Percentiles rank a stretch among this genome's conserved stretches.
phyloP scores from a whole-genome alignment of 768 basidiomycete genomes.

The Paxillus ammoniavirescens region DNA sequence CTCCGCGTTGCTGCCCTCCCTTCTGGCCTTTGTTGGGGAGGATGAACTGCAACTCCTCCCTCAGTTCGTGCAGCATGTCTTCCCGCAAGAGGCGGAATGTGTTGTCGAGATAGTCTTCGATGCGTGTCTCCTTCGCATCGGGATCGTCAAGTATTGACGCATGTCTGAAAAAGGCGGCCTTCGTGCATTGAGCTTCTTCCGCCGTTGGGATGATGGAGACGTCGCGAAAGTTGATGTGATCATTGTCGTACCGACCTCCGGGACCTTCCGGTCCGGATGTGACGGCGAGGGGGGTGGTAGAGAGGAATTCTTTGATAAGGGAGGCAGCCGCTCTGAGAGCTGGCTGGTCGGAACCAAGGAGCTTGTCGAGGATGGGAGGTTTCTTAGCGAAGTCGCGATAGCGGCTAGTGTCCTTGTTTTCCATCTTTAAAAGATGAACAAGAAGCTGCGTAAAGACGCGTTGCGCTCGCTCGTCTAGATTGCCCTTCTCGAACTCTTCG shows the following conservation, averaged over 20 bases:
- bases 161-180: constrained; percentile 49
- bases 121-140: constrained; percentile 33
- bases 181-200: constrained; percentile 48
- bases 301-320: constrained; percentile 40
- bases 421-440: constrained; percentile 42
- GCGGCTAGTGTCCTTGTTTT: constrained; percentile 29
- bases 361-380: constrained; percentile 24
- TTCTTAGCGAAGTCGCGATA: constrained; percentile 41
- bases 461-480: constrained; percentile 35
- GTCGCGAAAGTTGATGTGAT: constrained; percentile 56
- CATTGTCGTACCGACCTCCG: constrained; percentile 72
- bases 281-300: constrained; percentile 21
- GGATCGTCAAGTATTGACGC: constrained; percentile 44
- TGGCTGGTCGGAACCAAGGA: constrained; percentile 22
- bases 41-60: constrained; percentile 51
- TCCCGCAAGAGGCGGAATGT: constrained; percentile 65
- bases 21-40: constrained; percentile 36
- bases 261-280: constrained; percentile 32
- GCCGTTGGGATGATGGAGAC: constrained; percentile 66
- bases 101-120: constrained; percentile 57
- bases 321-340: constrained; percentile 31
- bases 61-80: constrained; percentile 58
- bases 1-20: constrained; percentile 39
- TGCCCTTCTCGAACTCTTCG: constrained; percentile 33
- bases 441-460: constrained; percentile 47